These are phyloP conservation scores for Nepenthes mirabilis DNA, from an alignment of 148 eudicot genomes.

Conservation along the genomic window DNA sequence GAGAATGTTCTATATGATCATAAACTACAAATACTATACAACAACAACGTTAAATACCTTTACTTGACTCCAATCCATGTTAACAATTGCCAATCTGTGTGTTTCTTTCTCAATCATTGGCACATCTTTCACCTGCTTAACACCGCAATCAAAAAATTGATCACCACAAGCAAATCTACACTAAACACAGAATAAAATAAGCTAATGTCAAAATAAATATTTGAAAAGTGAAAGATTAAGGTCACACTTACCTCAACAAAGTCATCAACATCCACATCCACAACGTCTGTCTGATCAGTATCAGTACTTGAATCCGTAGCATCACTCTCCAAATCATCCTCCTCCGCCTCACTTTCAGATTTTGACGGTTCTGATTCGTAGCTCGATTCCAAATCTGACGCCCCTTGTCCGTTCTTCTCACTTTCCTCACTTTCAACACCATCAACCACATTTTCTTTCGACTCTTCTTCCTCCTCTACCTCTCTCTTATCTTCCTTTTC, in stretches of 20 bases:
- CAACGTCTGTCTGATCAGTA: slow-evolving; percentile 33
- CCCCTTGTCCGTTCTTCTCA: slow-evolving; percentile 5
- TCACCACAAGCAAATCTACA: not conserved
- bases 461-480: slow-evolving; percentile 7
- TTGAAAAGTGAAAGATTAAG: not conserved
- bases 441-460: slow-evolving; percentile 7
- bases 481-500: slow-evolving; percentile 12
- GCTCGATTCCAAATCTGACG: slow-evolving; percentile 9
- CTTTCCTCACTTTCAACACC: slow-evolving; percentile 2
- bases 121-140: slow-evolving; percentile 54
- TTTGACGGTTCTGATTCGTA: slow-evolving; percentile 17
- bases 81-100: slow-evolving; percentile 71
- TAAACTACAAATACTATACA: not conserved
- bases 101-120: slow-evolving; percentile 79
- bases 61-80: slow-evolving; percentile 88
- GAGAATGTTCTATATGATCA: not conserved
- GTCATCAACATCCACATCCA: slow-evolving; percentile 35
- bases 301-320: slow-evolving; percentile 25
- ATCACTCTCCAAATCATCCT: slow-evolving; percentile 15
- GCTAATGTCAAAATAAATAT: too few species aligned
- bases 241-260: slow-evolving; percentile 27
- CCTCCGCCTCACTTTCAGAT: slow-evolving; percentile 15
- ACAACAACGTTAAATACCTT: slow-evolving; percentile 30
- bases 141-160: not conserved
- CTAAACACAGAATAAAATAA: not conserved